phyloP scores from a whole-genome alignment of 345 rosid species.

The Lagerstroemia speciosa region DNA sequence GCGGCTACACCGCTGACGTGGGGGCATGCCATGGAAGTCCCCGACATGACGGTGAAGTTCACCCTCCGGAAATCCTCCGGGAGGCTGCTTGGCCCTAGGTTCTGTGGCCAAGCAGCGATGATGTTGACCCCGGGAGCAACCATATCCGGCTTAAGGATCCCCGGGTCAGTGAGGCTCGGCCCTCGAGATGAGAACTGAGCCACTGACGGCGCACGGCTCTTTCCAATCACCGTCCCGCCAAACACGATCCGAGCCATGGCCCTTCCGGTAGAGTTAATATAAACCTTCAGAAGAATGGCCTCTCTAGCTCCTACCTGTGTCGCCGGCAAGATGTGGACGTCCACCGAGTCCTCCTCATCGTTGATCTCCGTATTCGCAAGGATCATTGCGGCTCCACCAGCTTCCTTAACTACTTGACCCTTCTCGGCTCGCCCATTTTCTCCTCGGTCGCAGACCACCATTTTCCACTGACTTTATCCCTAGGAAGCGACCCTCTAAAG shows the following conservation, averaged over 20 bases:
- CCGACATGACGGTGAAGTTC: slow-evolving; percentile 88
- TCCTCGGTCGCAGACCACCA: slow-evolving; percentile 86
- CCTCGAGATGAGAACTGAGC: slow-evolving; percentile 91
- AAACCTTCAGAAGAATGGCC: slow-evolving; percentile 49
- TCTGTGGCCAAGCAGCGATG: slow-evolving; percentile 97
- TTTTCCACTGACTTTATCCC: slow-evolving; percentile 49
- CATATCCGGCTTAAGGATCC: slow-evolving; percentile 77
- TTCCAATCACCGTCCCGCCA: slow-evolving; percentile 59
- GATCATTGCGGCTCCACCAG: slow-evolving; percentile 93
- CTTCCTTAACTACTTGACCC: slow-evolving; percentile 71
- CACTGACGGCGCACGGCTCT: slow-evolving; percentile 65
- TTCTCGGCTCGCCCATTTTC: slow-evolving; percentile 82
- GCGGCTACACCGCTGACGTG: too few species aligned
- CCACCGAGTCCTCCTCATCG: slow-evolving; percentile 74
- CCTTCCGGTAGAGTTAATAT: slow-evolving; percentile 50
- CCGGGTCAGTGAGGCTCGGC: slow-evolving; percentile 60
- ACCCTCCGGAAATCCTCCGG: slow-evolving; percentile 81
- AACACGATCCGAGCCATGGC: slow-evolving; percentile 57
- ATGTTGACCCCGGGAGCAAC: slow-evolving; percentile 94
- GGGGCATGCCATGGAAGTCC: slow-evolving; percentile 98
- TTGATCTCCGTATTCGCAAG: slow-evolving; percentile 66
- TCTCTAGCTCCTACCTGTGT: slow-evolving; percentile 50
- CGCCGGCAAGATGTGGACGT: slow-evolving; percentile 81
- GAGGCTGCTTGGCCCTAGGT: slow-evolving; percentile 79
- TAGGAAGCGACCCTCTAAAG: slow-evolving; percentile 66